Evolutionary conservation across 2,329 filamentous ascomycete species (phyloP).

Genomic region (Emmonsia crescens): DNA sequence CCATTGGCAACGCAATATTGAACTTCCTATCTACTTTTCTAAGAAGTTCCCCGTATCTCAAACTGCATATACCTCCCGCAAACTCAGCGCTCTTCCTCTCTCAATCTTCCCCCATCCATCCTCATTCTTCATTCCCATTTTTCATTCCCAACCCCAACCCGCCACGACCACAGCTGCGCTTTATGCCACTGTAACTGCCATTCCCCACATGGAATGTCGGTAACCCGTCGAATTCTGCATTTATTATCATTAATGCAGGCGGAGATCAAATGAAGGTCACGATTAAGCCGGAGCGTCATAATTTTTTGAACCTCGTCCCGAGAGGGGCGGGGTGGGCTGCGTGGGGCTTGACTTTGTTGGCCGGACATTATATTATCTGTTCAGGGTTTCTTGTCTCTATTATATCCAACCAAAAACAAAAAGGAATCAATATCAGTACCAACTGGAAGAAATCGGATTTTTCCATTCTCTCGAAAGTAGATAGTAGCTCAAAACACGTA

Average conservation of each 20-base stretch:
- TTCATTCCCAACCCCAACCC: slow-evolving; percentile 14
- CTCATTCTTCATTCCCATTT: background rate
- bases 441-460: no score
- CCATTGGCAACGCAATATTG: no score
- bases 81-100: background rate
- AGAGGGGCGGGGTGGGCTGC: slow-evolving; percentile 74
- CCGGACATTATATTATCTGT: slow-evolving; percentile 49
- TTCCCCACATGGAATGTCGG: slow-evolving; percentile 58
- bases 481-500: no score
- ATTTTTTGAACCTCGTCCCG: slow-evolving; percentile 64
- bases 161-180: slow-evolving; percentile 44
- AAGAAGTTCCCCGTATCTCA: no score
- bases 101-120: background rate
- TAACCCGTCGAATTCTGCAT: slow-evolving; percentile 46
- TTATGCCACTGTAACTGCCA: slow-evolving; percentile 48
- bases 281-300: slow-evolving; percentile 97
- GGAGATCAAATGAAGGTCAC: slow-evolving; percentile 62
- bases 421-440: no score
- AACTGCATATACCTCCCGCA: background rate
- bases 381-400: background rate
- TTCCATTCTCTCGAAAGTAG: no score
- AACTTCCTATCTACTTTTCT: no score
- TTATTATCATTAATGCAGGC: slow-evolving; percentile 49
- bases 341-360: slow-evolving; percentile 92
- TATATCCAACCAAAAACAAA: no score